These are phyloP conservation scores for Lumnitzera racemosa DNA, from an alignment of 345 rosid species.

Conservation along the genomic window DNA sequence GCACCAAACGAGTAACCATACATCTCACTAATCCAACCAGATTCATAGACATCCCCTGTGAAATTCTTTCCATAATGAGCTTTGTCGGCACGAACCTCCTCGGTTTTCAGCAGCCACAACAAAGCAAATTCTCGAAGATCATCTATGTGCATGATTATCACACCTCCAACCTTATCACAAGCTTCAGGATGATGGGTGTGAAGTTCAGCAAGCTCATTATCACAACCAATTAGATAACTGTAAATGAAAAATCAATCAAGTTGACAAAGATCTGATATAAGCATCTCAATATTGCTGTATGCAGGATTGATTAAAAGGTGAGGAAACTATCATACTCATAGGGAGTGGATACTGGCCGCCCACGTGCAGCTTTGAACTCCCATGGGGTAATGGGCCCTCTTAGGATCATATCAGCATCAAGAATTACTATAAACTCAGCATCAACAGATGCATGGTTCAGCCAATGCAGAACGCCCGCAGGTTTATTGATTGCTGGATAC, in stretches of 20 bases:
- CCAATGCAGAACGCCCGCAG: constrained; percentile 98
- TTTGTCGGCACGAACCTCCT: constrained; percentile 95
- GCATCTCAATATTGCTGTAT: no score
- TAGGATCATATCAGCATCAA: constrained; percentile 96
- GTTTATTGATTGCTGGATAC: constrained; percentile 99
- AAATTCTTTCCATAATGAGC: constrained; percentile 83
- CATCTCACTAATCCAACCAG: constrained; percentile 99
- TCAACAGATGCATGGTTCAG: constrained; percentile 82
- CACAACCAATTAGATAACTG: constrained; percentile 93
- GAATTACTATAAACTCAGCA: constrained; percentile 89
- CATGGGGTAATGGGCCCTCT: constrained; percentile 98
- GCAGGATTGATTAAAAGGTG: no score
- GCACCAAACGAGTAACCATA: constrained; percentile 99
- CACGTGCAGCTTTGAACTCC: constrained; percentile 88
- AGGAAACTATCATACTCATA: constrained; percentile 56
- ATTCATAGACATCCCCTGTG: constrained; percentile 82
- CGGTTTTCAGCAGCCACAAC: constrained; percentile 91
- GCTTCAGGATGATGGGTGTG: constrained; percentile 89
- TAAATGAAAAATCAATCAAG: background rate
- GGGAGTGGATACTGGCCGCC: constrained; percentile 97
- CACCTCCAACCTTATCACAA: constrained; percentile 98
- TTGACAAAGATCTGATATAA: constrained; percentile 1
- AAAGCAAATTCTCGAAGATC: constrained; percentile 86
- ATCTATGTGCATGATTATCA: constrained; percentile 93
- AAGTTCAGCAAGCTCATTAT: constrained; percentile 88